Base-by-base conservation (phyloP, 2,329 filamentous ascomycete genomes). In the Chaetomiaceae sp. region DNA sequence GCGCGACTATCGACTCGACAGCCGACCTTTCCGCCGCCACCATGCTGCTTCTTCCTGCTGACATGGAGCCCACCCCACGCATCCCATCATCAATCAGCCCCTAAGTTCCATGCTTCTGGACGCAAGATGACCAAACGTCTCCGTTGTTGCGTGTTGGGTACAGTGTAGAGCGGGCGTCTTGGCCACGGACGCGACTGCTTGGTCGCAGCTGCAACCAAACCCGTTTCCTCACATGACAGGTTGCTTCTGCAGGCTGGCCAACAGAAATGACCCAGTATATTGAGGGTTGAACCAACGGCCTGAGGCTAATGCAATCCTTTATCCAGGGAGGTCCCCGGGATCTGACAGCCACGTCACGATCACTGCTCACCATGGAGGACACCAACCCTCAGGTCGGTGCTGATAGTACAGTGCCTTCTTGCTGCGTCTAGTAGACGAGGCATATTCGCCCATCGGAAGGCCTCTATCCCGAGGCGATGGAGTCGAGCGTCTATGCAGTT, bases 1-100 rank as follows among this genome's bases (percentile, higher is more conserved):
- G 51, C 58, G 57, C 57, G 57, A 47, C 37, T 54, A 51, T 55
- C 34, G 52, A 44, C 41, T 43, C 8, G 25, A 47, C 51, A 57
- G 54, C 51, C 58, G 56, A 56, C 47, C 14, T 29, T 44, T 33
- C 34, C 45, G 48, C 45, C 23, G 33, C 7, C 11, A 29, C 5
- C n/a, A n/a, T n/a, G n/a, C n/a, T 29, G 20, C 23, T 32, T 10
- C n/a, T 32, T 32, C 41, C 10, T 5, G n/a, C n/a, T n/a, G n/a
- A n/a, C n/a, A n/a, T n/a, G n/a, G n/a, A n/a, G n/a, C n/a, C n/a
- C n/a, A n/a, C n/a, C 10, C n/a, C 30, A 32, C 16, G 4, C 29
- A 13, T 7, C 42, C 37, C n/a, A n/a, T n/a, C n/a, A n/a, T n/a
- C n/a, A n/a, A n/a, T n/a, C n/a, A n/a, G n/a, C n/a, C n/a, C n/a